Evolutionary conservation across 2,329 filamentous ascomycete species (phyloP), one percentile per base, ranked within the genome.

Genomic region (Aspergillus fumigatiaffinis): DNA sequence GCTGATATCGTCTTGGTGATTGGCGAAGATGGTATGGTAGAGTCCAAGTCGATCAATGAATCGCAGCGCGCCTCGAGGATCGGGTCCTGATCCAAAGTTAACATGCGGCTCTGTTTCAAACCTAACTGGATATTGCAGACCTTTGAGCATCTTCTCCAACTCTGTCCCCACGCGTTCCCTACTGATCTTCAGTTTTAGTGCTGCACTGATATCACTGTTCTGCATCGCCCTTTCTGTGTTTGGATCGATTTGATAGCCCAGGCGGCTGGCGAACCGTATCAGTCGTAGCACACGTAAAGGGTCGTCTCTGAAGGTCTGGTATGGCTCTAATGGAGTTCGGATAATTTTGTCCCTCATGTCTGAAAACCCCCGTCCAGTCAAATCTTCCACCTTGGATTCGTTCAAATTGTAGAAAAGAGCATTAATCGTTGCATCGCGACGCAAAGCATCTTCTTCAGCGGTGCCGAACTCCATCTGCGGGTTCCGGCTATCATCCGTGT

Each of bases 361-460:
- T 7, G 82, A 70, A 38, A 95, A 77, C 0, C 94, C 93, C 42
- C 73, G 76, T 7, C 83, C 83, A 0, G 91, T 95, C 60, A 95
- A 89, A 71, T 99, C 94, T 73, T 97, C 93, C 38, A 97, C 83
- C 57, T 82, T 67, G 35, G 85, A 83, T 1, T 88, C 91, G 68
- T 92, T 87, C 42, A 99, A 78, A 66, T 97, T 97, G 79, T 94
- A 97, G 76, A 97, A 97, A 61, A 99, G 84, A 25, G 94, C 91
- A 71, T 99, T 99, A 60, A 97, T 87, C 0, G 92, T 97, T 23
- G 93, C 92, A 78, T 99, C 93, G 50, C 93, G 86, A 23, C 93
- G 87, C 63, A 92, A 72, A 2, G 93, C 93, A 74, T 99, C 93
- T 73, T 99, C 92, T 70, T 90, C 83, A 0, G 93, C 88, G 0